A percentile compares a stretch with the other conserved stretches of the same genome.
phyloP scores from a whole-genome alignment of 2,329 filamentous ascomycete genomes.

The Aspergillus japonicus region DNA sequence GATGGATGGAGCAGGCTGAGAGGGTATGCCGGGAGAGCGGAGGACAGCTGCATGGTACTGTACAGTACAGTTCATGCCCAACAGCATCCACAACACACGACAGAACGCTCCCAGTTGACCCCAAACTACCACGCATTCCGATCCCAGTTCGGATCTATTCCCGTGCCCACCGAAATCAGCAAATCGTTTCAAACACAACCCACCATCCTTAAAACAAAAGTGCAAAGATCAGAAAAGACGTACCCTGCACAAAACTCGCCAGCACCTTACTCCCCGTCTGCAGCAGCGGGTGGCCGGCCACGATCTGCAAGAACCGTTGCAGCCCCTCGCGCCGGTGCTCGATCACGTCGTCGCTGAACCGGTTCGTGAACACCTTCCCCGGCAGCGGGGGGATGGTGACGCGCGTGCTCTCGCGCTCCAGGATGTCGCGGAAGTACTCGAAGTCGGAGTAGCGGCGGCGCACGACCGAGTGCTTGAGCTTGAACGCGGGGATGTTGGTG shows the following conservation, averaged over 20 bases:
- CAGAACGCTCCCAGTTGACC: no score
- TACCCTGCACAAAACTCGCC: constrained; percentile 94
- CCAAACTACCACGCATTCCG: constrained; percentile 72
- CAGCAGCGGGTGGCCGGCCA: constrained; percentile 90
- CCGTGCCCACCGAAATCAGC: neutral
- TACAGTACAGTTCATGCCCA: no score
- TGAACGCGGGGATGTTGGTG: constrained; percentile 99
- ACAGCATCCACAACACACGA: no score
- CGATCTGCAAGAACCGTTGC: constrained; percentile 95
- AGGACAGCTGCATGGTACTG: no score
- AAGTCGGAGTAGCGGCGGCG: constrained; percentile 96
- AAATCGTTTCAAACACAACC: constrained; percentile 2
- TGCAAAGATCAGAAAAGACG: constrained; percentile 25
- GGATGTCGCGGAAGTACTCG: constrained; percentile 96
- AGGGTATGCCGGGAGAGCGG: no score
- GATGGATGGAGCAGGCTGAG: no score
- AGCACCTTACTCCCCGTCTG: constrained; percentile 98
- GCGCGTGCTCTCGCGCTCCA: constrained; percentile 89
- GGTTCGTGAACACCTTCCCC: constrained; percentile 96
- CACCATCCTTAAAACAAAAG: neutral
- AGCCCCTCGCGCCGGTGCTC: constrained; percentile 88
- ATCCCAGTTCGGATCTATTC: constrained; percentile 67
- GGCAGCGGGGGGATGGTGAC: constrained; percentile 95
- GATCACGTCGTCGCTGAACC: constrained; percentile 97
- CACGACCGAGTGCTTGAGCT: constrained; percentile 83